A percentile compares a stretch with the other conserved stretches of the same genome.
These are phyloP conservation scores for Boletus tomentosulus DNA, from an alignment of 768 basidiomycete genomes.

Conservation along the genomic window DNA sequence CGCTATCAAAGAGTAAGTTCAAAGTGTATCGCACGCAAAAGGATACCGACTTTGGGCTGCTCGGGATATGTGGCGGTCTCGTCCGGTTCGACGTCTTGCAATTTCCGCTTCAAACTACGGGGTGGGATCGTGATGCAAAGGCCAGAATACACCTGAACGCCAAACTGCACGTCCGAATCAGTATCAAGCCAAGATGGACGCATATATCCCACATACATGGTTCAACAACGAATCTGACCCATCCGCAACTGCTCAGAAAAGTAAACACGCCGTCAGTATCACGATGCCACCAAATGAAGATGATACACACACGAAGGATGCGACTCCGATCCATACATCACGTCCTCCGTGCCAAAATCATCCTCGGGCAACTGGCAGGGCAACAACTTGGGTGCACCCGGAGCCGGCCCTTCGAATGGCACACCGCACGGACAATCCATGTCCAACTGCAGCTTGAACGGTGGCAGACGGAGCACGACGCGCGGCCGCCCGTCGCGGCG, in stretches of 20 bases:
- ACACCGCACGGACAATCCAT: not conserved
- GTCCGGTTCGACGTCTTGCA: conserved; percentile 14
- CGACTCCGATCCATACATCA: conserved; percentile 1
- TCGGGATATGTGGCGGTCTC: not conserved
- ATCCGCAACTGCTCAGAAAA: conserved; percentile 8
- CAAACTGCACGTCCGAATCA: not conserved
- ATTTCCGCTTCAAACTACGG: conserved; percentile 21
- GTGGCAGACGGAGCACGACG: conserved; percentile 10
- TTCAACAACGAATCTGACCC: conserved; percentile 5
- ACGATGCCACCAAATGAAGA: not conserved
- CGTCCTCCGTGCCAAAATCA: conserved; percentile 16
- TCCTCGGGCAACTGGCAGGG: conserved; percentile 26
- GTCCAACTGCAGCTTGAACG: conserved; percentile 5
- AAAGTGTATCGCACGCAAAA: not conserved
- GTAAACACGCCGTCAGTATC: not conserved
- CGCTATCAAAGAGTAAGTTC: conserved; percentile 13
- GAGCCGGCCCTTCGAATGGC: conserved; percentile 2
- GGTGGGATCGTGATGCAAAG: conserved; percentile 25
- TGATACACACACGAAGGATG: conserved; percentile 14
- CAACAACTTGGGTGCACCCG: conserved; percentile 24
- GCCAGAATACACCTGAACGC: conserved; percentile 12
- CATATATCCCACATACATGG: conserved; percentile 15
- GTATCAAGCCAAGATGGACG: not conserved
- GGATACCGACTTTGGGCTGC: conserved; percentile 18
- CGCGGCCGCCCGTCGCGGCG: conserved; percentile 1